Evolutionary conservation across 306 rosid genomes (phyloP), one percentile per base, ranked within the genome.

Genomic region (Prunus dulcis): DNA sequence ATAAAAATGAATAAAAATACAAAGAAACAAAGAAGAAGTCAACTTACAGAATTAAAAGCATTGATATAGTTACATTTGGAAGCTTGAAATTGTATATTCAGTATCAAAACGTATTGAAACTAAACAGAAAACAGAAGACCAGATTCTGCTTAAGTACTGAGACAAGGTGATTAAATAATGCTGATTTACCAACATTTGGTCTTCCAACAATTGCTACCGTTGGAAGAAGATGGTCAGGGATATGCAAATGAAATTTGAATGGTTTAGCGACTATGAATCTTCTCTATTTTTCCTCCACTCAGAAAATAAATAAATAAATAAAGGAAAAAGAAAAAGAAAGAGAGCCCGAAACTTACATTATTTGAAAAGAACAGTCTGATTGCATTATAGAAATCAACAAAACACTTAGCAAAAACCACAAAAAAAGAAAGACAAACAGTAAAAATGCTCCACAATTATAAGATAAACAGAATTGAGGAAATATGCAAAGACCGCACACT

Each of bases 131-230:
- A 71, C 30, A 6, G 27, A 68, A 84, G 85, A 64, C 52, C 15
- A 62, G 64, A 83, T 73, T 27, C 49, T 12, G 73, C 53, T 53
- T 0, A 28, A 81, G 50, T 91, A 94, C 98, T 96, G 93, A 96
- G 66, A 92, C 96, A n/a, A 95, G 90, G 62, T 96, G 91, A 72
- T 94, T 94, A 80, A 87, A 95, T 69, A 95, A 74, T 14, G 97
- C 98, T 64, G 98, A 95, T 83, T 95, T 95, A 70, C 98, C 97
- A 79, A 91, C 97, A 22, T 94, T 91, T 22, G 97, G 98, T 81
- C 97, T 90, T 81, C 98, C 98, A 76, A 91, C 88, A 73, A 95
- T 90, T 73, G 96, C 93, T 78, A 94, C 88, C 80, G 77, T 89
- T 17, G 93, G 93, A 74, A 94, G 98, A 84, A 90, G 93, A 76